A percentile compares a stretch with the other conserved stretches of the same genome.
Evolutionary conservation across 805 yeast species (phyloP).

Genomic region (Ogataea methanolica): DNA sequence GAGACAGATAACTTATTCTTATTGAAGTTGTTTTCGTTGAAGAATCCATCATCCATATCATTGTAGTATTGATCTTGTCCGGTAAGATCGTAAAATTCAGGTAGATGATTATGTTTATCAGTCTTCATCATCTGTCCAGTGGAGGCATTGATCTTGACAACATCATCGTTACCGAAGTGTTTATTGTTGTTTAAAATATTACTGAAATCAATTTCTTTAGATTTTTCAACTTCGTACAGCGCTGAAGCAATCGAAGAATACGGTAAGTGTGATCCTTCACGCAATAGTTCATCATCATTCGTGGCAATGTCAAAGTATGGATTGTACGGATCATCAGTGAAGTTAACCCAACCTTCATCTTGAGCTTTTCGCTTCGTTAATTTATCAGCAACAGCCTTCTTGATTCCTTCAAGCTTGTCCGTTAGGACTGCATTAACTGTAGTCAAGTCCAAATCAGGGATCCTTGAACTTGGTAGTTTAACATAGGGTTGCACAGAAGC

Average conservation of each 20-base stretch:
- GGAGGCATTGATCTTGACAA: conserved; percentile 38
- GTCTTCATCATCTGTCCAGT: conserved; percentile 46
- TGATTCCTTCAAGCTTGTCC: conserved; percentile 73
- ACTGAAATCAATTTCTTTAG: conserved; percentile 48
- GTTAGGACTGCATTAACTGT: conserved; percentile 72
- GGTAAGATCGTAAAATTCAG: conserved; percentile 41
- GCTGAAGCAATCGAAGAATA: conserved; percentile 75
- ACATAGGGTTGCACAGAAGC: conserved; percentile 71
- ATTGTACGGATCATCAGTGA: conserved; percentile 81
- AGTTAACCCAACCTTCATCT: conserved; percentile 74
- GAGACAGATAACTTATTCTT: conserved; percentile 31
- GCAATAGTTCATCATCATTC: conserved; percentile 36
- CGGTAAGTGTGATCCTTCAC: conserved; percentile 64
- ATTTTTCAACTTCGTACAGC: conserved; percentile 58
- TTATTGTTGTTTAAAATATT: conserved; percentile 40
- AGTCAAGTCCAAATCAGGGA: conserved; percentile 86
- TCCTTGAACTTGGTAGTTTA: conserved; percentile 81
- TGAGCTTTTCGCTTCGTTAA: conserved; percentile 64
- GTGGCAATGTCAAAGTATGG: conserved; percentile 72
- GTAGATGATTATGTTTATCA: conserved; percentile 30
- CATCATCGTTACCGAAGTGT: conserved; percentile 31
- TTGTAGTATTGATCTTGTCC: conserved; percentile 20
- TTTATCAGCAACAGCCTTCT: conserved; percentile 81
- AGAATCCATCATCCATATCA: conserved; percentile 15
- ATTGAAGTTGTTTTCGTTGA: conserved; percentile 13